Conservation (phyloP, 148 eudicot genomes). For the Amaranthus palmeri region DNA sequence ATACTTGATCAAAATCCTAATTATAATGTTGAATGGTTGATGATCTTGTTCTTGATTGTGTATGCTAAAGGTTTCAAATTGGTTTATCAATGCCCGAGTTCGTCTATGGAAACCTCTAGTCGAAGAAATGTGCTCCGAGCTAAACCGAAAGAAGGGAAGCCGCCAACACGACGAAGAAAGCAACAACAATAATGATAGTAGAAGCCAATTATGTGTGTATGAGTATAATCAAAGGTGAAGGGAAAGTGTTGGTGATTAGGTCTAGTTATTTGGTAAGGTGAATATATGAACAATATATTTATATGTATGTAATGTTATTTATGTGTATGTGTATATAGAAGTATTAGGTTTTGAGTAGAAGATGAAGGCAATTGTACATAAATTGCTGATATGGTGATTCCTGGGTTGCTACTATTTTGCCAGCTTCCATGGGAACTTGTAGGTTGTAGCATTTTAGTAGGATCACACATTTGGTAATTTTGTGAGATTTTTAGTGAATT, state of each 20-base stretch:
- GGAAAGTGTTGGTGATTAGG: too few relatives aligned
- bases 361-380: slow-evolving; percentile 24
- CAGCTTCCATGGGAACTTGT: slow-evolving; percentile 10
- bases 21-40: background rate
- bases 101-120: slow-evolving; percentile 94
- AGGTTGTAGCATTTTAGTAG: slow-evolving; percentile 11
- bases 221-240: slow-evolving; percentile 25
- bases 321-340: background rate
- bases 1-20: background rate
- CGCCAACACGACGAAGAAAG: slow-evolving; percentile 32
- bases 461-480: background rate
- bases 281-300: slow-evolving; percentile 4
- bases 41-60: background rate
- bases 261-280: background rate
- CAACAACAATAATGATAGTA: slow-evolving; percentile 9
- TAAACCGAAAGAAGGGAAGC: slow-evolving; percentile 49
- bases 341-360: slow-evolving; percentile 8
- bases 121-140: slow-evolving; percentile 81
- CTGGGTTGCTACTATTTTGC: slow-evolving; percentile 19
- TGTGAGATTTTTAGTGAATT: background rate
- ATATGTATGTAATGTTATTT: background rate
- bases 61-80: slow-evolving; percentile 67
- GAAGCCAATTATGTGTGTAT: slow-evolving; percentile 33
- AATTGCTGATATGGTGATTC: slow-evolving; percentile 1
- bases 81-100: slow-evolving; percentile 95